phyloP scores from a whole-genome alignment of 2,329 filamentous ascomycete species.

The Tolypocladium cylindrosporum region DNA sequence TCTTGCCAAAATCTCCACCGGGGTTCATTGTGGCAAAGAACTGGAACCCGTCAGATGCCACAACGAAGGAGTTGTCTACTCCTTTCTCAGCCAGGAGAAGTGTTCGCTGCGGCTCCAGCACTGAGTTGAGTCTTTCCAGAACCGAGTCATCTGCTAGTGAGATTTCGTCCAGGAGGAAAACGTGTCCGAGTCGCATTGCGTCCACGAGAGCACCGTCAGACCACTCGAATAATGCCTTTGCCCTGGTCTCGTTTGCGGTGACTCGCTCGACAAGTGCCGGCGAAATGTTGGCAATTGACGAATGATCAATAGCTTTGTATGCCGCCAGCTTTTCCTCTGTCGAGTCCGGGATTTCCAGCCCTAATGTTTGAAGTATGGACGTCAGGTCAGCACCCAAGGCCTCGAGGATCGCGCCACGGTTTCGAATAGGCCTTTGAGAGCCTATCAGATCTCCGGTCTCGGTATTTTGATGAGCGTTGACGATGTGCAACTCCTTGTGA shows the following conservation, averaged over 20 bases:
- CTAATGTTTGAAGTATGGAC: conserved; percentile 30
- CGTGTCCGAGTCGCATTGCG: conserved; percentile 81
- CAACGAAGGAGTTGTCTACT: conserved; percentile 68
- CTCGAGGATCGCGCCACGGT: conserved; percentile 63
- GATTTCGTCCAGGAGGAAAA: conserved; percentile 94
- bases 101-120: conserved; percentile 79
- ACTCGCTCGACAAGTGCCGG: conserved; percentile 37
- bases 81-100: conserved; percentile 92
- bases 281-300: conserved; percentile 40
- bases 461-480: conserved; percentile 97
- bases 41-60: conserved; percentile 72
- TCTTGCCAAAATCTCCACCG: conserved; percentile 96
- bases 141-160: conserved; percentile 97
- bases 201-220: conserved; percentile 86
- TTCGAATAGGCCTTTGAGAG: conserved; percentile 83
- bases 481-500: conserved; percentile 67
- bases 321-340: conserved; percentile 46
- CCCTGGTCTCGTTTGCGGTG: conserved; percentile 43
- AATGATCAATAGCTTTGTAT: conserved; percentile 40
- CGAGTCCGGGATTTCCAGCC: conserved; percentile 27
- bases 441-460: conserved; percentile 97
- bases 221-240: conserved; percentile 91
- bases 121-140: conserved; percentile 89
- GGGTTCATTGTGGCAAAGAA: conserved; percentile 99
- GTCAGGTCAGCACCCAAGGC: conserved; percentile 53